Base-by-base conservation (phyloP, 208 protist genomes). In the Acanthamoeba royreba region DNA sequence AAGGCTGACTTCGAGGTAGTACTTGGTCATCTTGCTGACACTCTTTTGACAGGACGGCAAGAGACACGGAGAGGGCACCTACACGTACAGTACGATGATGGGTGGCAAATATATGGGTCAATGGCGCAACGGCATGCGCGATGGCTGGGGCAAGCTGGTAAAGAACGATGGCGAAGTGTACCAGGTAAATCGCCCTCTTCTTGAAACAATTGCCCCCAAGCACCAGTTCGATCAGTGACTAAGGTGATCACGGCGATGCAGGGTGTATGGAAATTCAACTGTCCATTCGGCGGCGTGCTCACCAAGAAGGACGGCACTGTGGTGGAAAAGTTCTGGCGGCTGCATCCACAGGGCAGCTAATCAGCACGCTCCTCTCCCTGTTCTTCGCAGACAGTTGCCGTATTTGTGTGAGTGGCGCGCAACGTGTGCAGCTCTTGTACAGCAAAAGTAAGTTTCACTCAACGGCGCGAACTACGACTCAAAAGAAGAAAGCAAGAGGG, bases 111-210 rank as follows among this genome's bases (percentile, higher is more conserved):
- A 85, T 22, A 85, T 31, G 42, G 74, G 74, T 42, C 42, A 85
- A 19, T 85, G 74, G 74, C 38, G 42, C 0, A 85, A 85, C 74
- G 74, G 74, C 15, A 52, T 85, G 74, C 38, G 74, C 19, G 42
- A 85, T 31, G 74, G 74, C 38, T 52, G 38, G 45, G 74, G 74
- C 74, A 52, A 53, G 42, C 45, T 85, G 19, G 38, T 85, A 33
- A 45, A 52, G 38, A 52, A 85, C 74, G 74, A 85, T 22, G 74
- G 74, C 74, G 74, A 85, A 42, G 49, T 53, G 74, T 85, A 85
- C 35, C 45, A 85, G 42, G 55, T 63, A 8, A 58, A 25, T 58
- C 19, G 0, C 49, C 49, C 49, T 25, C 49, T 13, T 25, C 49
- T 25, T 25, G 25, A 63, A 63, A 55, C 49, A 9, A 9, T 25